Percentiles rank a stretch among this genome's conserved stretches.
Evolutionary conservation across 768 basidiomycete species (phyloP).

Genomic region (Leccinum barrowsii): DNA sequence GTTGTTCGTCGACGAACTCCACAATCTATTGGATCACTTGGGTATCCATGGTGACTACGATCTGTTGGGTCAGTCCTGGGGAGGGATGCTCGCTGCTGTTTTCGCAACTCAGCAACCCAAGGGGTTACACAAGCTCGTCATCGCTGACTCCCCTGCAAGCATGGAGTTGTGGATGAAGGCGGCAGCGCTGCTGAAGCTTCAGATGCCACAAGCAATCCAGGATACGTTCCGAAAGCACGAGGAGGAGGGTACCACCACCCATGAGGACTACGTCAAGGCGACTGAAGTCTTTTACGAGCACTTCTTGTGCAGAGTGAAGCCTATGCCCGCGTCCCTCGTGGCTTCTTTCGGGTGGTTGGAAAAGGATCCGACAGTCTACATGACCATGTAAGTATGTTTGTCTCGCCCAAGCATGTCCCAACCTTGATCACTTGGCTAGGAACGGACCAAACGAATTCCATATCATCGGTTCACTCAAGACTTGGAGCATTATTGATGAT

Average conservation of each 20-base stretch:
- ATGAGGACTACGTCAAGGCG: constrained; percentile 44
- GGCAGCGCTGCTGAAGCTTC: constrained; percentile 26
- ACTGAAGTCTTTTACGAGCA: constrained; percentile 39
- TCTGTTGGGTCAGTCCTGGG: constrained; percentile 41
- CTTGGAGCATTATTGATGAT: constrained; percentile 34
- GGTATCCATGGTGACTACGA: constrained; percentile 42
- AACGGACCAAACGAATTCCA: constrained; percentile 40
- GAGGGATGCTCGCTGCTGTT: constrained; percentile 44
- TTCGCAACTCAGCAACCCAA: constrained; percentile 36
- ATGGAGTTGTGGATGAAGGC: constrained; percentile 41
- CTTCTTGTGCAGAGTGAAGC: constrained; percentile 43
- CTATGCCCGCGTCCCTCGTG: constrained; percentile 40
- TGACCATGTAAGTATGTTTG: constrained; percentile 39
- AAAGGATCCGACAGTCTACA: constrained; percentile 46
- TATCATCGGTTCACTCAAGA: constrained; percentile 31
- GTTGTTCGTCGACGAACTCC: constrained; percentile 51
- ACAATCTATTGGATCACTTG: constrained; percentile 43
- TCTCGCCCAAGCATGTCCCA: not conserved
- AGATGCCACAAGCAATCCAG: constrained; percentile 40
- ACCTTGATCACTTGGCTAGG: constrained; percentile 22
- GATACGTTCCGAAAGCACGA: constrained; percentile 44
- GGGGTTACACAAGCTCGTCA: constrained; percentile 45
- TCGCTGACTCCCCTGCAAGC: constrained; percentile 44
- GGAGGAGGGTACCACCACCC: constrained; percentile 39
- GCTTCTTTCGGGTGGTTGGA: constrained; percentile 33